These are phyloP conservation scores for Wickerhamomyces tratensis DNA, from an alignment of 805 yeast genomes.

Conservation along the genomic window DNA sequence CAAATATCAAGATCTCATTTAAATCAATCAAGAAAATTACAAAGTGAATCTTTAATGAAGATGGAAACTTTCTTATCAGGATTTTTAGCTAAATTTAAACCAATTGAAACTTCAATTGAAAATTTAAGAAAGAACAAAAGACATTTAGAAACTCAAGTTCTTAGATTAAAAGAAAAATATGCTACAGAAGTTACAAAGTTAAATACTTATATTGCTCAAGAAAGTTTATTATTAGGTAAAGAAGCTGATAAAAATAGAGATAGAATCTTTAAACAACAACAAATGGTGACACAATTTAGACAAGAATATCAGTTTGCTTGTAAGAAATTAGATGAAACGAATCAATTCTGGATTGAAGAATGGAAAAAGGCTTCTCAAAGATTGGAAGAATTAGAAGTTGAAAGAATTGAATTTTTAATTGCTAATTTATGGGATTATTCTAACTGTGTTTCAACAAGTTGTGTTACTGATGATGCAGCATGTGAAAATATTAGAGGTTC, in stretches of 20 bases:
- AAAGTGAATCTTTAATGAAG: conserved; percentile 41
- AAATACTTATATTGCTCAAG: conserved; percentile 50
- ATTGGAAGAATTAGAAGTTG: conserved; percentile 61
- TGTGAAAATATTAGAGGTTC: conserved; percentile 61
- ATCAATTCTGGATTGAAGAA: conserved; percentile 58
- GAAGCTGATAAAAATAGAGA: conserved; percentile 55
- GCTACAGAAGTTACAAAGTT: conserved; percentile 48
- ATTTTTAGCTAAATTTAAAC: conserved; percentile 43
- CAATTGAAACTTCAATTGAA: conserved; percentile 46
- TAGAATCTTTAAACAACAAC: conserved; percentile 41
- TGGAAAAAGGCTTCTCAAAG: conserved; percentile 59
- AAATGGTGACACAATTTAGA: conserved; percentile 30
- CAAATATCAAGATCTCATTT: conserved; percentile 48
- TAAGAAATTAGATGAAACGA: conserved; percentile 41
- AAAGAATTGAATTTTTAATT: conserved; percentile 60
- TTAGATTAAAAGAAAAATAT: conserved; percentile 35
- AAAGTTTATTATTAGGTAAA: conserved; percentile 61
- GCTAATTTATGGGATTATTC: conserved; percentile 72
- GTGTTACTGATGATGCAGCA: conserved; percentile 71
- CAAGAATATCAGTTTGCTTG: conserved; percentile 51
- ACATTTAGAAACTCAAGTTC: conserved; percentile 26
- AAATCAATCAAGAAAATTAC: conserved; percentile 39
- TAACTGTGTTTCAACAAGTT: conserved; percentile 61
- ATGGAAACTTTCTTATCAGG: conserved; percentile 40
- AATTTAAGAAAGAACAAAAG: conserved; percentile 41